Evolutionary conservation across 2,329 filamentous ascomycete genomes (phyloP), one percentile per base, ranked within the genome.

Genomic region (Colletotrichum noveboracense): DNA sequence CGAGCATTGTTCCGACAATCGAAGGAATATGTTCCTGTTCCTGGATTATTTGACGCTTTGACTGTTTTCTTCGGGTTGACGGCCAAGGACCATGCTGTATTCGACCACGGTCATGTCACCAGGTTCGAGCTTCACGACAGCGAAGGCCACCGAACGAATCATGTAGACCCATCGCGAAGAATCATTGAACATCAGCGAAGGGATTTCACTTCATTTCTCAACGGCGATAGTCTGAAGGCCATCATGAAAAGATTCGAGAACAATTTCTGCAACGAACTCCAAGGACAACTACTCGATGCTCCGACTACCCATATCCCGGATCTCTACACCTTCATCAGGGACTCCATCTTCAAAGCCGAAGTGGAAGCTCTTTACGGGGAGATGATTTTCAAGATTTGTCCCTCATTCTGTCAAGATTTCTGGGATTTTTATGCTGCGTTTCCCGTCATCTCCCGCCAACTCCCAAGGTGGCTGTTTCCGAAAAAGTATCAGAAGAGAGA

Each of bases 151-250:
- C 52, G 21, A n/a, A 76, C 66, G 4, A 66, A 12, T 6, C 66
- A 74, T 9, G 21, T 21, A 6, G 71, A 76, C 24, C 56, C 61
- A 12, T 75, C 74, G 7, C 28, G 71, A 30, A 34, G 71, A 7
- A 70, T 74, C 21, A 75, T 76, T 28, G 74, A 76, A 14, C 74
- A 71, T n/a, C 74, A 76, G 24, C 65, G 74, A 7, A 62, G 62
- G 12, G 74, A 76, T 7, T 75, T 76, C 30, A 5, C 55, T 6
- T 28, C 30, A 2, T 76, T 70, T 14, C n/a, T 76, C 8, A 70
- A 55, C 7, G 74, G 74, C 3, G 66, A 76, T 10, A 61, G 52
- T 13, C 36, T 76, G 24, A 60, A 28, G 21, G n/a, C 36, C 7
- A 72, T 75, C 2, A 76, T 75, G 58, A 36, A 62, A 2, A 55